Base-by-base conservation (phyloP, 257 asterid genomes). In the Scutellaria minor region DNA sequence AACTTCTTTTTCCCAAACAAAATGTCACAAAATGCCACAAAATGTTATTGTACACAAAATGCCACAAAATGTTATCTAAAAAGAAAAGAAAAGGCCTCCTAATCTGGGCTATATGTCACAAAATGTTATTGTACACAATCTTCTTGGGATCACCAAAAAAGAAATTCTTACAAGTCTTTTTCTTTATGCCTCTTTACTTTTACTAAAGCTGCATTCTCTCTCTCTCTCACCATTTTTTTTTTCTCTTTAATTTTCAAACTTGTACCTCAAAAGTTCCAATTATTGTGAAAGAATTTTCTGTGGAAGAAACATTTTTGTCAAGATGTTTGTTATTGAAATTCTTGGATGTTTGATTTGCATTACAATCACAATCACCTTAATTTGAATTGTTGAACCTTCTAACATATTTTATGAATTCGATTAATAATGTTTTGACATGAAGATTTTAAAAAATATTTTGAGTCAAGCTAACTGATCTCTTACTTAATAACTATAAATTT, bases 61-160 rank as follows among this genome's bases (percentile, higher is more conserved):
- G 69, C 57, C 70, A 35, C 37, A 31, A 31, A 77, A 50, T 10
- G 60, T 57, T 47, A 50, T 40, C 18, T 18, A 18, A 18, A 18
- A 18, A 9, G 10, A 52, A 72, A 82, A 73, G 31, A 44, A 55
- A 75, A 79, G 52, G 78, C 68, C 48, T 77, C 61, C 11, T 64
- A 63, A 37, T 65, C 54, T 72, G 62, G 62, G 67, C 67, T 11
- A 52, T 66, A 45, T 70, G 69, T 57, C 66, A 35, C 37, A 31
- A 31, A 77, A 50, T 10, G 60, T 57, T 47, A 50, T 40, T 67
- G 75, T 40, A 82, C 66, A 77, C 78, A 80, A 75, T 80, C 83
- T 65, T 79, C 71, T 83, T 74, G 85, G 90, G 90, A 85, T 83
- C 85, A 60, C 74, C 84, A 81, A 79, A 77, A 73, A 77, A 70